Evolutionary conservation across 2,329 filamentous ascomycete genomes (phyloP).

Genomic region (Phaeosphaeria sp.): DNA sequence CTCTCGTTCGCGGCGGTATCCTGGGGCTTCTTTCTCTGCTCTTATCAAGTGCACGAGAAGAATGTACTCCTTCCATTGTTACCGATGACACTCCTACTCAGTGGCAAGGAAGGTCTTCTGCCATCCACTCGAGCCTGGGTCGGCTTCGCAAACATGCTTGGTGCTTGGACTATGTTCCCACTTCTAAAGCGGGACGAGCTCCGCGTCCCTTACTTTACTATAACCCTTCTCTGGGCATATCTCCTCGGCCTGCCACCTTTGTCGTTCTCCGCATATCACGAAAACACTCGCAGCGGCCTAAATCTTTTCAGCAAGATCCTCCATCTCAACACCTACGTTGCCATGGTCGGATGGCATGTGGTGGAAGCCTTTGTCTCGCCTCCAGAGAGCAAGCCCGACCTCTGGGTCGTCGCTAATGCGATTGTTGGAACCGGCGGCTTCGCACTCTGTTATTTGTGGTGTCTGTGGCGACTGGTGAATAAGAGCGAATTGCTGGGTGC

Average conservation of each 20-base stretch:
- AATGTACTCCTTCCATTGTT: constrained; percentile 90
- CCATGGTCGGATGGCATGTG: constrained; percentile 83
- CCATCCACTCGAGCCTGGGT: constrained; percentile 86
- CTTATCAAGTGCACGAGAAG: constrained; percentile 98
- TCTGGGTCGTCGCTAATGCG: constrained; percentile 94
- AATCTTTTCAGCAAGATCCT: constrained; percentile 69
- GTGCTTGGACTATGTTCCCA: constrained; percentile 92
- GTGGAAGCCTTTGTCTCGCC: constrained; percentile 72
- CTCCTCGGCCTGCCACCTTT: constrained; percentile 85
- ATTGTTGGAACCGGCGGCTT: constrained; percentile 86
- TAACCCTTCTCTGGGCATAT: constrained; percentile 90
- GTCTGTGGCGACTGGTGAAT: constrained; percentile 70
- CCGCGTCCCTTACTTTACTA: constrained; percentile 80
- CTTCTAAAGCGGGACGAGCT: constrained; percentile 85
- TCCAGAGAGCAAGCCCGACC: constrained; percentile 80
- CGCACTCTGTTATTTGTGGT: constrained; percentile 89
- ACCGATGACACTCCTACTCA: constrained; percentile 89
- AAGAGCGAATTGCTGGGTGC: constrained; percentile 61
- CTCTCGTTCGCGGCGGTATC: constrained; percentile 81
- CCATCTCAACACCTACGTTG: constrained; percentile 76
- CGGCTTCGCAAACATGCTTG: constrained; percentile 91
- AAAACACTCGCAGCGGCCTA: constrained; percentile 49
- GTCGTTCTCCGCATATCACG: constrained; percentile 71
- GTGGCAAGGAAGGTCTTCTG: constrained; percentile 76
- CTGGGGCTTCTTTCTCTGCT: constrained; percentile 98